Percentiles rank a stretch among this genome's conserved stretches.
phyloP scores from a whole-genome alignment of 2,329 filamentous ascomycete species.

The Emydomyces testavorans region DNA sequence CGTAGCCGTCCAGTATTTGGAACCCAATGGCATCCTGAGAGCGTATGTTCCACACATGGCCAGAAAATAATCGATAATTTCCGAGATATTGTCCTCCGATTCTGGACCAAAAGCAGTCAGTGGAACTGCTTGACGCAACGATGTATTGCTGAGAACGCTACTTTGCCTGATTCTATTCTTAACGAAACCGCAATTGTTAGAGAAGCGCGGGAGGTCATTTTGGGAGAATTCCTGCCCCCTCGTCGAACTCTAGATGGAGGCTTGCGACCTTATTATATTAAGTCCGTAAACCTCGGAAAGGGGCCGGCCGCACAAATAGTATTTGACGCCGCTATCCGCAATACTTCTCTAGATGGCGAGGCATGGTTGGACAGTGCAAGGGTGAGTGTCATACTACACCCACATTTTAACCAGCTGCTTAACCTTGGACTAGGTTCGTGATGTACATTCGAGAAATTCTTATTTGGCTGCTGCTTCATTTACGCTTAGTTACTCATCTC shows the following conservation, averaged over 20 bases:
- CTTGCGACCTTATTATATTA: conserved; percentile 11
- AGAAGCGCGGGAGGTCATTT: conserved; percentile 4
- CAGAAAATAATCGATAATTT: conserved; percentile 16
- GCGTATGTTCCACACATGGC: conserved; percentile 15
- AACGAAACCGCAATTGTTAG: conserved; percentile 11
- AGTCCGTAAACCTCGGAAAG: conserved; percentile 10
- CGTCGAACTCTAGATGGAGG: neutral
- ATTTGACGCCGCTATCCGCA: conserved; percentile 13
- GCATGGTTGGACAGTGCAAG: conserved; percentile 16
- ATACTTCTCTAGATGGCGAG: conserved; percentile 13
- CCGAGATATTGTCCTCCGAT: conserved; percentile 9
- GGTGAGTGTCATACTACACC: neutral
- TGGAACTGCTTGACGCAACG: neutral
- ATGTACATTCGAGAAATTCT: conserved; percentile 15
- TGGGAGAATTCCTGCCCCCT: conserved; percentile 3
- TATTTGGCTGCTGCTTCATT: conserved; percentile 14
- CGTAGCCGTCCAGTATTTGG: conserved; percentile 13
- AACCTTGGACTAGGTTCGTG: conserved; percentile 13
- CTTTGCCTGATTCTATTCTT: conserved; percentile 12
- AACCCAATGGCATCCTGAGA: conserved; percentile 16
- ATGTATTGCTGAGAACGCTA: neutral
- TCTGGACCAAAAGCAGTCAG: conserved; percentile 8
- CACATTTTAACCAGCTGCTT: neutral
- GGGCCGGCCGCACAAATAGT: conserved; percentile 9
- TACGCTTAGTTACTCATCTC: conserved; percentile 10